Conservation (phyloP, 148 eudicot species). For the Rhododendron vialii region DNA sequence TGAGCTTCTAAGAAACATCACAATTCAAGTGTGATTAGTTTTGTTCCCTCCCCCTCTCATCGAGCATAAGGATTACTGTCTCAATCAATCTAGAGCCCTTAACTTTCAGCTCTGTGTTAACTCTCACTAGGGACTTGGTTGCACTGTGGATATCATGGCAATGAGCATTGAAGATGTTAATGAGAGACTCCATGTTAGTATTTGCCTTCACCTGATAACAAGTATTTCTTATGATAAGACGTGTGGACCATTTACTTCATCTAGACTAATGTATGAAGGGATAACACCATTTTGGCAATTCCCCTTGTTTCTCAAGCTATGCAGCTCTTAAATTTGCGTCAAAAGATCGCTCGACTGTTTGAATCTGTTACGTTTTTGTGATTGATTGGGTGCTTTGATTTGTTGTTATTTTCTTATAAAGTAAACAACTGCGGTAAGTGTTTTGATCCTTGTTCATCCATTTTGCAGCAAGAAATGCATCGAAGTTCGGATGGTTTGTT, state of each 20-base stretch:
- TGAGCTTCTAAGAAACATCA: too few relatives aligned
- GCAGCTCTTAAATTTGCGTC: not conserved
- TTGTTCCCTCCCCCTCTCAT: too few relatives aligned
- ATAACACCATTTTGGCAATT: not conserved
- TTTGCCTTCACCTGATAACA: not conserved
- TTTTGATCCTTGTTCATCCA: not conserved
- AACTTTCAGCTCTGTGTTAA: slow-evolving; percentile 1
- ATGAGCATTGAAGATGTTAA: not conserved
- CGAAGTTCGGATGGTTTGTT: slow-evolving; percentile 53
- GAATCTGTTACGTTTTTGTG: not conserved
- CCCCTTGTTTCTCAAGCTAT: not conserved
- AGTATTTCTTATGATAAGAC: not conserved
- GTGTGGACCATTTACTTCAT: not conserved
- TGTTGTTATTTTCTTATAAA: not conserved
- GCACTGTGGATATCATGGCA: not conserved
- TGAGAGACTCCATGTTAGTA: not conserved
- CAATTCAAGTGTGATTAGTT: too few relatives aligned
- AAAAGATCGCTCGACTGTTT: not conserved
- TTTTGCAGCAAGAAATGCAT: slow-evolving; percentile 48
- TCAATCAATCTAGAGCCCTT: not conserved
- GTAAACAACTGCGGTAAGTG: not conserved
- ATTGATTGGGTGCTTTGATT: not conserved
- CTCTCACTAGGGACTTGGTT: not conserved
- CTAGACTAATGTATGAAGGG: not conserved
- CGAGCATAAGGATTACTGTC: not conserved